Base-by-base conservation (phyloP, 441 rosid species). In the Erysimum pusillum region DNA sequence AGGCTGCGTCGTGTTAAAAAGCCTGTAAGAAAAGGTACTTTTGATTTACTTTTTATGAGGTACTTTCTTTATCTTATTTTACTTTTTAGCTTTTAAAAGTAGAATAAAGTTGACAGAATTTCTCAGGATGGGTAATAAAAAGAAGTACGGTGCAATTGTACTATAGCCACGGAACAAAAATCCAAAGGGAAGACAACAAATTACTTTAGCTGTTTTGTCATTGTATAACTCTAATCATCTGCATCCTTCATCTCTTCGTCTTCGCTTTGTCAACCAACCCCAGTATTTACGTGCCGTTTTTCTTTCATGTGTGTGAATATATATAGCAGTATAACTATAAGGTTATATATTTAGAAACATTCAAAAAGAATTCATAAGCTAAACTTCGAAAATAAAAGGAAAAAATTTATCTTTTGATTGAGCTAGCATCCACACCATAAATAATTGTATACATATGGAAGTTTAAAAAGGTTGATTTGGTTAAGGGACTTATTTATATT, bases 71-170 rank as follows among this genome's bases (percentile, higher is more conserved):
- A n/a, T n/a, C n/a, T n/a, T n/a, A n/a, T n/a, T n/a, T n/a, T n/a
- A n/a, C n/a, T n/a, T n/a, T n/a, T 34, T 12, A 46, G 45, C 60
- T 63, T 54, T 25, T n/a, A n/a, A 52, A 67, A 60, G 56, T 28
- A 31, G 1, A 39, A 39, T n/a, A 57, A 67, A 67, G 69, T 39
- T 12, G 0, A 34, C 15, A 63, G 28, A 56, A 46, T 25, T n/a
- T 17, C 10, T 7, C n/a, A n/a, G n/a, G n/a, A n/a, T n/a, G n/a
- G n/a, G n/a, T n/a, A n/a, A n/a, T n/a, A n/a, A n/a, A n/a, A 51
- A 57, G 67, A 65, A 42, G 81, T 78, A 72, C 81, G 74, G 81
- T 78, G 73, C 64, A 42, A 78, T 41, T 72, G 77, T 78, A 78
- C 81, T 51, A 34, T 14, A 15, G 41, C 64, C 77, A 78, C 77